A percentile compares a stretch with the other conserved stretches of the same genome.
Conservation (phyloP, 2,329 filamentous ascomycete genomes). For the Sclerotinia glacialis region DNA sequence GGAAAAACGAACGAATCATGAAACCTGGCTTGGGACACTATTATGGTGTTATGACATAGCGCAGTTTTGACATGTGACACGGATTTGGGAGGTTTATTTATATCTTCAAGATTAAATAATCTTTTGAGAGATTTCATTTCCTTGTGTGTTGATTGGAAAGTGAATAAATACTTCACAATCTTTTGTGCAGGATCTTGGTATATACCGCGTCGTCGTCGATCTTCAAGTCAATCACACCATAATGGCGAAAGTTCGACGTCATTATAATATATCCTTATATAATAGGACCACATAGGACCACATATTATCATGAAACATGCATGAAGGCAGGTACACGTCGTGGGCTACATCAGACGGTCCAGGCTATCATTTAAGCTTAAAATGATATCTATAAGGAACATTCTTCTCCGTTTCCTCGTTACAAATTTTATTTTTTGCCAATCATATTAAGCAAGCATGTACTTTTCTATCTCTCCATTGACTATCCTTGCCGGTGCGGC, state of each 20-base stretch:
- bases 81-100: neutral
- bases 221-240: neutral
- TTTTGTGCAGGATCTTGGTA: neutral
- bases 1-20: neutral
- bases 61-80: neutral
- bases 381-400: neutral
- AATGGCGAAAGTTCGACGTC: neutral
- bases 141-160: neutral
- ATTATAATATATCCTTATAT: neutral
- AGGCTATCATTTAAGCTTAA: neutral
- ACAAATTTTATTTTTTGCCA: neutral
- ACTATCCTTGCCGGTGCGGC: neutral
- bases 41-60: neutral
- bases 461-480: neutral
- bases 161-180: neutral
- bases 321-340: neutral
- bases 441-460: neutral
- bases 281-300: neutral
- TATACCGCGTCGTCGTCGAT: neutral
- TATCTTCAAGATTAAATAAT: neutral
- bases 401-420: neutral
- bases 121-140: neutral
- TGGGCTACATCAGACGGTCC: neutral
- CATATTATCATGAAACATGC: slow-evolving; percentile 8
- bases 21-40: neutral